Conservation (phyloP, 1,139 yeast species). For the Suhomyces choctaworum region DNA sequence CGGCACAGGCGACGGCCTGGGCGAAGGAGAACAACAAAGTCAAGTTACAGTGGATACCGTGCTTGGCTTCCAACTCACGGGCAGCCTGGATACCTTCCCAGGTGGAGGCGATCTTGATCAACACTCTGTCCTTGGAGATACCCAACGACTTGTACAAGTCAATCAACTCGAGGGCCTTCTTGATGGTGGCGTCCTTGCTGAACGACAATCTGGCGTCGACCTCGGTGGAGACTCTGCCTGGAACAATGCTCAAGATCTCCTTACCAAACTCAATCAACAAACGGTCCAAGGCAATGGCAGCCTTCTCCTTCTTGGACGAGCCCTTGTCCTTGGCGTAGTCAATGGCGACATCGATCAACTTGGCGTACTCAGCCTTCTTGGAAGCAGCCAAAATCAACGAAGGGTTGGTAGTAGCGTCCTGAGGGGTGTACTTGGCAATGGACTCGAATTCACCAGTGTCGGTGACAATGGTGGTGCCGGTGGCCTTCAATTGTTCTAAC, state of each 20-base stretch:
- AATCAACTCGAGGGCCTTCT: constrained; percentile 88
- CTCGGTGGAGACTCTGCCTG: constrained; percentile 99
- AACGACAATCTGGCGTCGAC: constrained; percentile 98
- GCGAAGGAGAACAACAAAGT: constrained; percentile 92
- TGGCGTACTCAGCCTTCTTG: constrained; percentile 84
- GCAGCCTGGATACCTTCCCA: constrained; percentile 99
- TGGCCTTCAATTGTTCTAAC: constrained; percentile 87
- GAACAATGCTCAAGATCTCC: constrained; percentile 90
- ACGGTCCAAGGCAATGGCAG: constrained; percentile 81
- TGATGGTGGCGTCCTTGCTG: constrained; percentile 88
- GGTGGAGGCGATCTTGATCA: constrained; percentile 96
- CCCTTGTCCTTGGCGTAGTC: constrained; percentile 77
- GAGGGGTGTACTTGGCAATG: constrained; percentile 96
- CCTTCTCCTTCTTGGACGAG: constrained; percentile 47
- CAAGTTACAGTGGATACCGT: constrained; percentile 93
- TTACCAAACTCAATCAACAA: constrained; percentile 94
- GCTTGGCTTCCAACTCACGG: constrained; percentile 84
- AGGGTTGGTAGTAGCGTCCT: constrained; percentile 99
- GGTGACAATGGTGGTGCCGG: constrained; percentile 95
- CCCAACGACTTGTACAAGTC: constrained; percentile 82
- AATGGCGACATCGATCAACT: constrained; percentile 87
- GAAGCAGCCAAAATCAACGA: constrained; percentile 96
- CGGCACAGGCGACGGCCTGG: constrained; percentile 99
- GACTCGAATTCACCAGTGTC: constrained; percentile 99
- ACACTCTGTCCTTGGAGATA: constrained; percentile 80